Conservation (phyloP, 768 basidiomycete species). For the Mrakia blollopis region DNA sequence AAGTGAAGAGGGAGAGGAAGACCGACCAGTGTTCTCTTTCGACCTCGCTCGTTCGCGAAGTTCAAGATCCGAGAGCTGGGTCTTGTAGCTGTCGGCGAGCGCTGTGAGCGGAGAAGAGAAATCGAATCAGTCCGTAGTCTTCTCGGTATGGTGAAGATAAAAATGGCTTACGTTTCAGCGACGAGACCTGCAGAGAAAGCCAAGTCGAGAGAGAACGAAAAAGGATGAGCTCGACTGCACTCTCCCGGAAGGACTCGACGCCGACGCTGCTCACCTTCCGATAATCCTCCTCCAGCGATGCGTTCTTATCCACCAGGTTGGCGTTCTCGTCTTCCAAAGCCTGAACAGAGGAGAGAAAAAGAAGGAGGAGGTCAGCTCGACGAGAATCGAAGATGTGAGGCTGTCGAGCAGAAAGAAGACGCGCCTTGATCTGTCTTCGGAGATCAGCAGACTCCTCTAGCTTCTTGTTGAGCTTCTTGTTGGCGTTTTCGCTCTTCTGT, state of each 20-base stretch:
- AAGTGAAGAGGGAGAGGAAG: not conserved
- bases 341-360: slow-evolving; percentile 46
- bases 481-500: slow-evolving; percentile 91
- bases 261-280: slow-evolving; percentile 61
- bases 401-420: not conserved
- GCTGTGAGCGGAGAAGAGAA: slow-evolving; percentile 65
- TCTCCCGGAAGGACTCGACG: too few relatives aligned
- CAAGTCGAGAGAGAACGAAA: not conserved
- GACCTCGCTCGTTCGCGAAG: slow-evolving; percentile 1
- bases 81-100: slow-evolving; percentile 87
- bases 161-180: slow-evolving; percentile 8
- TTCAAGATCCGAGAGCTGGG: slow-evolving; percentile 75
- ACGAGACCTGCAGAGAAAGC: slow-evolving; percentile 3
- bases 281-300: slow-evolving; percentile 86
- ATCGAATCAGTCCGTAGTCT: not conserved
- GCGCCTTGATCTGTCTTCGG: slow-evolving; percentile 46
- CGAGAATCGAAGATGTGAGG: not conserved
- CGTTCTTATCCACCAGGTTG: slow-evolving; percentile 82
- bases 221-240: not conserved
- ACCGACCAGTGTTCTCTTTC: slow-evolving; percentile 25
- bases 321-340: slow-evolving; percentile 89
- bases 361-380: not conserved
- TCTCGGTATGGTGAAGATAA: too few relatives aligned
- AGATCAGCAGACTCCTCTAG: slow-evolving; percentile 83
- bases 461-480: slow-evolving; percentile 99